phyloP scores from a whole-genome alignment of 805 yeast genomes.

The Scheffersomyces coipomensis region DNA sequence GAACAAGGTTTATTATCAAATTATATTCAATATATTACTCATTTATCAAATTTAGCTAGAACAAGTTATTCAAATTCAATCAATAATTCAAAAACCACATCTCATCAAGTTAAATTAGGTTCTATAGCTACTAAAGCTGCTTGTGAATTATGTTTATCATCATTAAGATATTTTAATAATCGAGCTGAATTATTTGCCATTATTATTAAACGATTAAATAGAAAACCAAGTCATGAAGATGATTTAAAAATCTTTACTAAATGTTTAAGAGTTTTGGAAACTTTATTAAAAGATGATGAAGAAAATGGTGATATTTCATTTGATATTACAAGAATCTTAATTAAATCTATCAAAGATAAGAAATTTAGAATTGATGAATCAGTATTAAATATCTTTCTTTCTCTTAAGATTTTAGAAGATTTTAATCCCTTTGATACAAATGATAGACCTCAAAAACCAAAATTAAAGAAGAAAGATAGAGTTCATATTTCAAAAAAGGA shows the following conservation, averaged over 20 bases:
- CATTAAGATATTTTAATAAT: constrained; percentile 77
- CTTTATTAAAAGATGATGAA: constrained; percentile 71
- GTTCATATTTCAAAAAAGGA: constrained; percentile 90
- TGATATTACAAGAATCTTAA: constrained; percentile 66
- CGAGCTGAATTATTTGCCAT: constrained; percentile 71
- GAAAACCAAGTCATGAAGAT: constrained; percentile 51
- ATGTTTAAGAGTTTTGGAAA: constrained; percentile 65
- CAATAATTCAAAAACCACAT: constrained; percentile 29
- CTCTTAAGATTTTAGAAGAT: constrained; percentile 64
- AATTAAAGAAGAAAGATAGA: constrained; percentile 79
- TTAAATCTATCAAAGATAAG: constrained; percentile 70
- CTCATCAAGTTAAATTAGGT: constrained; percentile 45
- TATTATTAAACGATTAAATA: constrained; percentile 62
- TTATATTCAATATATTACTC: constrained; percentile 65
- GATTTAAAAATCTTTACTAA: constrained; percentile 51
- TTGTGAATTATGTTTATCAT: constrained; percentile 63
- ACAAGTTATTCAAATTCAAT: constrained; percentile 36
- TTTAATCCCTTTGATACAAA: constrained; percentile 64
- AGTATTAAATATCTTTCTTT: constrained; percentile 68
- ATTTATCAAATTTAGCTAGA: constrained; percentile 44
- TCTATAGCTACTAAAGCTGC: constrained; percentile 70
- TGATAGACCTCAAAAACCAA: constrained; percentile 38
- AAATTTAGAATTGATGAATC: constrained; percentile 81
- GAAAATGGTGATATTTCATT: constrained; percentile 77
- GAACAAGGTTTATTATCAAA: constrained; percentile 75